Evolutionary conservation across 164 flowering plant genomes (phyloP).

Genomic region (Piper betle): DNA sequence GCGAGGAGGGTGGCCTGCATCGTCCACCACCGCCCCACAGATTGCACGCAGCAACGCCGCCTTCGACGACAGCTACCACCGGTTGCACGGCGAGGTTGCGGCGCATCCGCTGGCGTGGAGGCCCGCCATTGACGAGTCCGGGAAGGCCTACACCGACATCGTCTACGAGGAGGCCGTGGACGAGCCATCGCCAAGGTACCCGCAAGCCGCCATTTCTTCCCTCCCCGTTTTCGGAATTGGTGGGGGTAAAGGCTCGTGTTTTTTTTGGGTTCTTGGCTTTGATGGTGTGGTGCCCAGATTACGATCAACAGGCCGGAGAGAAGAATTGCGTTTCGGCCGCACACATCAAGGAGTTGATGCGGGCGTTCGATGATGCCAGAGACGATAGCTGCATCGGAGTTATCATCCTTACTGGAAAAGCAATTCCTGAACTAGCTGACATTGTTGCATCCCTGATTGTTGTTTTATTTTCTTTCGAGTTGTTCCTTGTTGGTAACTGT

Average conservation of each 20-base stretch:
- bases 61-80: constrained; percentile 47
- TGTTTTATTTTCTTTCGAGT: too few relatives aligned
- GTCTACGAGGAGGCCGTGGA: constrained; percentile 75
- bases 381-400: constrained; percentile 80
- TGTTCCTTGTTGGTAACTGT: background rate
- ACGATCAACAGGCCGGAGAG: constrained; percentile 90
- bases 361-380: constrained; percentile 83
- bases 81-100: constrained; percentile 62
- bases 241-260: too few relatives aligned
- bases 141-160: constrained; percentile 55
- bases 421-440: too few relatives aligned
- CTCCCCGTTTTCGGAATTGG: too few relatives aligned
- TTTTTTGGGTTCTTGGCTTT: background rate
- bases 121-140: constrained; percentile 31
- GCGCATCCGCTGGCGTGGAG: constrained; percentile 43
- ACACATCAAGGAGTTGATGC: constrained; percentile 74
- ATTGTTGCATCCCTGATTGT: too few relatives aligned
- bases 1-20: constrained; percentile 23
- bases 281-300: constrained; percentile 33
- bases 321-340: constrained; percentile 83
- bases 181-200: constrained; percentile 82
- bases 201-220: background rate
- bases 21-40: background rate
- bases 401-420: constrained; percentile 84
- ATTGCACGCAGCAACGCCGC: constrained; percentile 7